These are phyloP conservation scores for Rhynchospora breviuscula DNA, from an alignment of 176 grass and related monocot genomes.

Conservation along the genomic window DNA sequence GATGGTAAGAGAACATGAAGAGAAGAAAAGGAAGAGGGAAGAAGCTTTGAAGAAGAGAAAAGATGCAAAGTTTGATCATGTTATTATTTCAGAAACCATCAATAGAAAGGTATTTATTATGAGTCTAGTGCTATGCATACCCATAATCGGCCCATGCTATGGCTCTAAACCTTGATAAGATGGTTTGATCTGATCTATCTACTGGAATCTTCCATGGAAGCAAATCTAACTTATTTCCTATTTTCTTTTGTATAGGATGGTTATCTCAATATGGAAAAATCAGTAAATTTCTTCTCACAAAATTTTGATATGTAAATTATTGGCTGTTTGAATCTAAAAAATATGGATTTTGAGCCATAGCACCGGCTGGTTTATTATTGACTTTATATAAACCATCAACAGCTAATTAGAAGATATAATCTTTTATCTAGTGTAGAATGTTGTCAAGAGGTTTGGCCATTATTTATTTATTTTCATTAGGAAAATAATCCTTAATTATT, in stretches of 20 bases:
- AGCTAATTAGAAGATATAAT: not conserved
- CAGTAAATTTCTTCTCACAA: not conserved
- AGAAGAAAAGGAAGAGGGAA: constrained; percentile 77
- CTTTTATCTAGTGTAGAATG: not conserved
- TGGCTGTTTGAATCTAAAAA: not conserved
- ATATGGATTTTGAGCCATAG: not conserved
- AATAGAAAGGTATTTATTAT: constrained; percentile 73
- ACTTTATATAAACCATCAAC: not conserved
- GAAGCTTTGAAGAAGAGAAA: constrained; percentile 84
- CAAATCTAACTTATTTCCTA: not conserved
- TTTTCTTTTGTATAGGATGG: not conserved
- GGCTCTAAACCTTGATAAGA: not conserved
- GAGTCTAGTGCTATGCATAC: not conserved
- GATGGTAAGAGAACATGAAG: constrained; percentile 92
- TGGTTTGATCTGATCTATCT: not conserved
- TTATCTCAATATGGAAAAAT: not conserved
- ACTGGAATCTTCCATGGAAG: not conserved
- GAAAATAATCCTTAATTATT: not conserved
- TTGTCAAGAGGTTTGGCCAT: not conserved
- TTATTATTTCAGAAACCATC: constrained; percentile 85
- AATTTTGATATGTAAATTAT: not conserved
- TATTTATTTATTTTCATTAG: not conserved
- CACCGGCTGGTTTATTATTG: not conserved
- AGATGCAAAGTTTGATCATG: constrained; percentile 72
- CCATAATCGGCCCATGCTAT: not conserved